These are phyloP conservation scores for Solanum aculeatissimum DNA, from an alignment of 305 asterid species.

Conservation along the genomic window DNA sequence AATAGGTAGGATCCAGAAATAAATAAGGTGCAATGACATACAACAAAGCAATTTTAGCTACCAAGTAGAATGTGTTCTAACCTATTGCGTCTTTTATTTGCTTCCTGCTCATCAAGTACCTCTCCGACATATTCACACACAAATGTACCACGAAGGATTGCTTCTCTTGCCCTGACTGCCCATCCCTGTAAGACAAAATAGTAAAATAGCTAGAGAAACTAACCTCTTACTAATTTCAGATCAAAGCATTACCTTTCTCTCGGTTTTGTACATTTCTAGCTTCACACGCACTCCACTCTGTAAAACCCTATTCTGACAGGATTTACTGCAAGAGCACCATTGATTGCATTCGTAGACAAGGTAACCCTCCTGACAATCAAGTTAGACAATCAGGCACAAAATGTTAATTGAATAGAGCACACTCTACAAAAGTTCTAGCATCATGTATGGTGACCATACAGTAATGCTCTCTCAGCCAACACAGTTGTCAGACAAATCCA, in stretches of 20 bases:
- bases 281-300: conserved; percentile 84
- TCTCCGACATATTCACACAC: conserved; percentile 98
- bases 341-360: conserved; percentile 93
- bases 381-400: conserved; percentile 1
- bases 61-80: conserved; percentile 9
- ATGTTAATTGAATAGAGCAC: background rate
- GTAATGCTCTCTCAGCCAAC: background rate
- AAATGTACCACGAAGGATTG: conserved; percentile 82
- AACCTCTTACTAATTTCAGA: conserved; percentile 2
- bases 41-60: background rate
- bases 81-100: conserved; percentile 76
- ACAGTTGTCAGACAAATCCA: background rate
- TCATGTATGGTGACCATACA: background rate
- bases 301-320: conserved; percentile 88
- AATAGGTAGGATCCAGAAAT: background rate
- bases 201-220: background rate
- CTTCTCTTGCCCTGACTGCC: conserved; percentile 90
- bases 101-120: conserved; percentile 81
- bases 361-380: conserved; percentile 77
- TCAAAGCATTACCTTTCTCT: conserved; percentile 49
- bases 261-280: conserved; percentile 90
- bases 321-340: conserved; percentile 66
- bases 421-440: background rate
- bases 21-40: background rate
- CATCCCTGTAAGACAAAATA: conserved; percentile 64